These are phyloP conservation scores for Sapria himalayana DNA, from an alignment of 345 rosid genomes.

Conservation along the genomic window DNA sequence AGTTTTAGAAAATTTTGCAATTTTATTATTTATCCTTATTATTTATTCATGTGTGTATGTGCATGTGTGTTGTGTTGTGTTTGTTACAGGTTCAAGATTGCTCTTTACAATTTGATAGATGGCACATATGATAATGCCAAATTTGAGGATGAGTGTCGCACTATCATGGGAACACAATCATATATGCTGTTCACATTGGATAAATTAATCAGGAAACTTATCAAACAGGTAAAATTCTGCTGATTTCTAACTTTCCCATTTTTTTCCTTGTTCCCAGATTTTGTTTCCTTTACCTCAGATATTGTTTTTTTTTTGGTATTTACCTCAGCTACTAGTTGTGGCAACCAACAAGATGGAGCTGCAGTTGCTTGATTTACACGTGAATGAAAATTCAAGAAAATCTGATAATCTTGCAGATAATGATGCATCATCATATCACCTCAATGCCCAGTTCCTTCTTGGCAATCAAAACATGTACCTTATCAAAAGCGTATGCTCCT, in stretches of 20 bases:
- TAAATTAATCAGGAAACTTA: constrained; percentile 74
- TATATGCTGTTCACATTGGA: constrained; percentile 85
- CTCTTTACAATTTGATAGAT: constrained; percentile 78
- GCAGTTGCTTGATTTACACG: constrained; percentile 68
- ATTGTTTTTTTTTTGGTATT: constrained; percentile 4
- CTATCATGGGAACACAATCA: constrained; percentile 90
- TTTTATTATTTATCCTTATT: too few relatives aligned
- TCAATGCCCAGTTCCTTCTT: constrained; percentile 66
- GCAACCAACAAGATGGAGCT: constrained; percentile 76
- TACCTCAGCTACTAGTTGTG: constrained; percentile 59
- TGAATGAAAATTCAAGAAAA: constrained; percentile 64
- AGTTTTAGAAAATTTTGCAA: not conserved
- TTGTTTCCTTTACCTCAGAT: not conserved
- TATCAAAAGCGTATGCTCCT: constrained; percentile 63
- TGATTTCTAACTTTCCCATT: constrained; percentile 2
- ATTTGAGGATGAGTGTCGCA: constrained; percentile 95
- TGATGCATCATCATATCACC: constrained; percentile 68
- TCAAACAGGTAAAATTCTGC: constrained; percentile 44
- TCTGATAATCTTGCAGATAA: constrained; percentile 43
- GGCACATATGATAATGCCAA: constrained; percentile 86
- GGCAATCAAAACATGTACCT: constrained; percentile 82
- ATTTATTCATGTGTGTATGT: too few relatives aligned
- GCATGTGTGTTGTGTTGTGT: too few relatives aligned
- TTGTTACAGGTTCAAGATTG: constrained; percentile 55
- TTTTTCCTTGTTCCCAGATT: not conserved